phyloP scores from a whole-genome alignment of 805 yeast genomes.

The Kluyveromyces siamensis region DNA sequence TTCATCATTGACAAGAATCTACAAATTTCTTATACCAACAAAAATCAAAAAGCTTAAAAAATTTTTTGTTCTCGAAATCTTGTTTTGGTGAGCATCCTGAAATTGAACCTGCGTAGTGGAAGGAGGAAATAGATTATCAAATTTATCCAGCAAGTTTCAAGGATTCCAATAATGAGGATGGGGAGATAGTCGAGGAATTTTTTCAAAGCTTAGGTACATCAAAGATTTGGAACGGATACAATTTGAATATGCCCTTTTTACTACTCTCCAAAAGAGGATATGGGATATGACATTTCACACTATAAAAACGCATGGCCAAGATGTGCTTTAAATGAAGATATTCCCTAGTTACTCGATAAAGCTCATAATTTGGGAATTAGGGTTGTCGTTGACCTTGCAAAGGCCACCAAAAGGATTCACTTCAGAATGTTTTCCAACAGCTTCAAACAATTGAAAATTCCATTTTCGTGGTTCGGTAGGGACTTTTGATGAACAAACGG shows the following conservation, averaged over 20 bases:
- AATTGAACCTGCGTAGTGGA: conserved; percentile 37
- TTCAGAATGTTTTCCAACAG: conserved; percentile 38
- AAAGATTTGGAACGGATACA: conserved; percentile 40
- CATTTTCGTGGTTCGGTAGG: conserved; percentile 47
- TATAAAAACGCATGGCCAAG: conserved; percentile 42
- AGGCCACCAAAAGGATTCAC: conserved; percentile 39
- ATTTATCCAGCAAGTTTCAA: conserved; percentile 54
- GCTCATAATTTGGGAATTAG: conserved; percentile 42
- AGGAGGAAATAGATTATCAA: conserved; percentile 46
- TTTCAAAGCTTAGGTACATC: conserved; percentile 42
- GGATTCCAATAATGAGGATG: conserved; percentile 52
- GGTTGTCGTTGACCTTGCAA: conserved; percentile 46
- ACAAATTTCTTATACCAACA: too few relatives aligned
- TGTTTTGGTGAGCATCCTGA: conserved; percentile 5
- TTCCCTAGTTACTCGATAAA: conserved; percentile 39
- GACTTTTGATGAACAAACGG: conserved; percentile 44
- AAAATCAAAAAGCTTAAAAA: too few relatives aligned
- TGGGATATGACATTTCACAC: conserved; percentile 54
- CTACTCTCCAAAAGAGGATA: conserved; percentile 50
- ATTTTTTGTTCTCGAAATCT: too few relatives aligned
- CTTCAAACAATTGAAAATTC: conserved; percentile 50
- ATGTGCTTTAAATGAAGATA: conserved; percentile 47
- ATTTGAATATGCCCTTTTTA: conserved; percentile 52
- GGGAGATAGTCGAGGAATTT: conserved; percentile 49
- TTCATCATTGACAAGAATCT: too few relatives aligned